Percentiles rank a stretch among this genome's conserved stretches.
Evolutionary conservation across 305 asterid species (phyloP).

Genomic region (Vinca major): DNA sequence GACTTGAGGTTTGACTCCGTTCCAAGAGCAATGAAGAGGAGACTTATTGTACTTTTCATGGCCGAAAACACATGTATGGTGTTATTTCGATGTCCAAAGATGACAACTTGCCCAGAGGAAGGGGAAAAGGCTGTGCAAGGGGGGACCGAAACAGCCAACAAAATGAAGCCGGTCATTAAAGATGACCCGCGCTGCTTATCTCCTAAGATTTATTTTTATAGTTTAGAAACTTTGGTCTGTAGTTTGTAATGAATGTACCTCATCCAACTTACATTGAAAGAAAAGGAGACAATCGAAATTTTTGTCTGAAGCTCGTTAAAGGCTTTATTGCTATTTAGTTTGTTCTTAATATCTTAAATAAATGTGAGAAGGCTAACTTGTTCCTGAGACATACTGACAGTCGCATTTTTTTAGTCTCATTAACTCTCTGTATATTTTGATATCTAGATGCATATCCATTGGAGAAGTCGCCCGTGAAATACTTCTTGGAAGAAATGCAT

Average conservation of each 20-base stretch:
- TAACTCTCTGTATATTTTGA: conserved; percentile 17
- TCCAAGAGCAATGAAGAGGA: no score
- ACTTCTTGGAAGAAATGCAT: conserved; percentile 81
- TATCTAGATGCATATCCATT: conserved; percentile 43
- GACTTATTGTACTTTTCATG: no score
- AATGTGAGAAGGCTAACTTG: not conserved
- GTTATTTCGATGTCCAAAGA: no score
- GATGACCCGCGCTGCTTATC: no score
- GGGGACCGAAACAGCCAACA: no score
- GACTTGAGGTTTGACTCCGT: no score
- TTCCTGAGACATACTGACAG: not conserved
- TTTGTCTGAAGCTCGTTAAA: not conserved
- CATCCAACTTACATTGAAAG: not conserved
- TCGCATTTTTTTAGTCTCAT: conserved; percentile 5
- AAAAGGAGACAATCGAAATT: not conserved
- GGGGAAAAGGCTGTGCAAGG: no score
- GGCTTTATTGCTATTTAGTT: not conserved
- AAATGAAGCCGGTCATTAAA: no score
- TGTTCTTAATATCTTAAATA: not conserved
- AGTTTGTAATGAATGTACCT: not conserved
- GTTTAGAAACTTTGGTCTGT: not conserved
- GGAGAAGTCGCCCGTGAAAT: conserved; percentile 73
- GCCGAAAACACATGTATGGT: no score
- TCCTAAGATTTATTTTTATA: not conserved
- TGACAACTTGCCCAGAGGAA: no score